Evolutionary conservation across 164 flowering plant genomes (phyloP).

Genomic region (Protea cynaroides): DNA sequence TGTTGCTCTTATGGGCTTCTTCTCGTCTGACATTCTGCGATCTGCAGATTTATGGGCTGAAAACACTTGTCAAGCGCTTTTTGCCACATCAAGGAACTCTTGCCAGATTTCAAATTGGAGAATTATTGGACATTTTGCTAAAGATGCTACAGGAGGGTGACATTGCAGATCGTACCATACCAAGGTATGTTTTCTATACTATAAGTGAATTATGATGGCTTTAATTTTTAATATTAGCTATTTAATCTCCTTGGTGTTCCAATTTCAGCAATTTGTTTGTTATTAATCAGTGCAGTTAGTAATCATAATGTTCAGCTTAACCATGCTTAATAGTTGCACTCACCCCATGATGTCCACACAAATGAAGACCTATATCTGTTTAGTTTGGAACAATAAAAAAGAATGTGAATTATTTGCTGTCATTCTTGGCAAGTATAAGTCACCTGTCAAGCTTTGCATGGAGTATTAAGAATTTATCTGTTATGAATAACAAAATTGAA

Average conservation of each 20-base stretch:
- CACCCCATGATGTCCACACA: background rate
- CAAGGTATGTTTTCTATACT: conserved; percentile 33
- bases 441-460: no score
- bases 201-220: background rate
- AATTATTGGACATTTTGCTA: conserved; percentile 41
- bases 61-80: conserved; percentile 67
- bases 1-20: background rate
- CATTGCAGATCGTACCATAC: conserved; percentile 19
- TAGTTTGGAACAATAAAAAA: no score
- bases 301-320: no score
- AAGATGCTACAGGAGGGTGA: conserved; percentile 42
- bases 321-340: no score
- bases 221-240: background rate
- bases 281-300: no score
- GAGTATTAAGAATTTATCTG: no score
- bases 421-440: no score
- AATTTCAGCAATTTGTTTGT: background rate
- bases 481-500: no score
- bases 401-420: no score
- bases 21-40: background rate
- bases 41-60: conserved; percentile 79
- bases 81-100: conserved; percentile 51
- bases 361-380: background rate
- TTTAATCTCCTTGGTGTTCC: background rate
- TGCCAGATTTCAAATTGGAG: conserved; percentile 28